Conservation (phyloP, 192 early-diverging fungal species). For the Oehlia diaphana region DNA sequence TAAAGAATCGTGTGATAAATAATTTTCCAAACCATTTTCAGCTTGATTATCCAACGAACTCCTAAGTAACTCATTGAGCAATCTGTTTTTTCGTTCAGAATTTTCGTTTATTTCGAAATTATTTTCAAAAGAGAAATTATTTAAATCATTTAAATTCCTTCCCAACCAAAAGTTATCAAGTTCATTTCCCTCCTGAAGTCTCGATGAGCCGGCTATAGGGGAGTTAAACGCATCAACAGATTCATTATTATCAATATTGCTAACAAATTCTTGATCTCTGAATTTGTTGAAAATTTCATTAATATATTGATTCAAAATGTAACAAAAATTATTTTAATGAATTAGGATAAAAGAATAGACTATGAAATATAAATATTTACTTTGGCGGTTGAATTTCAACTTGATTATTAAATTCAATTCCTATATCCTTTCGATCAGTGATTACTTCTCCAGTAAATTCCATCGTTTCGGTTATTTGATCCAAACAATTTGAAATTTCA, state of each 20-base stretch:
- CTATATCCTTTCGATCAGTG: background rate
- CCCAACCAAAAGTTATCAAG: background rate
- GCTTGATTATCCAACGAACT: too few species aligned
- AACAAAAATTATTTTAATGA: background rate
- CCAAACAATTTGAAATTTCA: background rate
- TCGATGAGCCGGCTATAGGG: background rate
- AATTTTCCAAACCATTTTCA: too few species aligned
- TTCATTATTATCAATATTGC: background rate
- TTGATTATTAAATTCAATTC: background rate
- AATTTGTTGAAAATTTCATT: background rate
- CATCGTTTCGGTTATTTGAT: conserved; percentile 3
- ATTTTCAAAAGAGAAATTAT: background rate
- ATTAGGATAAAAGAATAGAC: background rate
- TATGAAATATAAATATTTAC: background rate
- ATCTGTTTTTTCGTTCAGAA: background rate
- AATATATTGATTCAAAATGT: background rate
- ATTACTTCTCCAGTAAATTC: background rate
- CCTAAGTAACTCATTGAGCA: too few species aligned
- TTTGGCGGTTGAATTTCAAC: background rate
- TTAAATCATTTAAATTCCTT: background rate
- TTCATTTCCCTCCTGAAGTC: background rate
- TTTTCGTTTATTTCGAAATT: background rate
- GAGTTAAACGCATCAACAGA: background rate
- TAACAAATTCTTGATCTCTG: background rate
- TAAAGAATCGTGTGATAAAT: too few species aligned